Evolutionary conservation across 2,329 filamentous ascomycete genomes (phyloP), one percentile per base, ranked within the genome.

Genomic region (Epicoccum sorghinum): DNA sequence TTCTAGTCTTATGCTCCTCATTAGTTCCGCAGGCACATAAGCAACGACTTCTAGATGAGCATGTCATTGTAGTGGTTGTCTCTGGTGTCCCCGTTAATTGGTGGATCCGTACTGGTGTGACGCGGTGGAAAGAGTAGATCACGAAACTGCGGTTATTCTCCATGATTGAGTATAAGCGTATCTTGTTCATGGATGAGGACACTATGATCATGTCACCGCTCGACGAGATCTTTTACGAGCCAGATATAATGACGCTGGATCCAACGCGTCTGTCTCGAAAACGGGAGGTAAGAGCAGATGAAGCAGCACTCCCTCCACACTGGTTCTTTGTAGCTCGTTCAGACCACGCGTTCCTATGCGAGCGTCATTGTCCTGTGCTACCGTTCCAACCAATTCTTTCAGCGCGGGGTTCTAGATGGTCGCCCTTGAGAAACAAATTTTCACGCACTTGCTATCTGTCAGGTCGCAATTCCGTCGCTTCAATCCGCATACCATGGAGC

Each of bases 371-470:
- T 30, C 29, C 29, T 7, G 29, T 30, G 29, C 29, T 12, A 12
- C 29, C 3, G 29, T 3, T 30, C 7, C 55, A 52, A 55, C 53
- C 13, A 75, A 77, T 60, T 44, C 63, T 13, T 75, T 70, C 49
- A 75, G 72, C 57, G 73, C 73, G 1, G 75, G 74, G 27, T 75
- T 76, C 62, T 75, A 75, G 58, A 58, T 77, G 27, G 61, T 75
- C 35, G 44, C 63, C 27, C 75, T 74, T 7, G 64, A 60, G 10
- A 40, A 59, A n/a, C 44, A 52, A n/a, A 48, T 68, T 7, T 72
- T 72, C 55, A 44, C 68, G 3, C 68, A 75, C 61, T 75, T 75
- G 59, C 47, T 59, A 14, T 61, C 59, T 7, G 54, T 74, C 10
- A 54, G 74, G 38, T 50, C 66, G 14, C 62, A 69, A 10, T 60